Conservation (phyloP, 257 asterid genomes). For the Eustoma russellianum region DNA sequence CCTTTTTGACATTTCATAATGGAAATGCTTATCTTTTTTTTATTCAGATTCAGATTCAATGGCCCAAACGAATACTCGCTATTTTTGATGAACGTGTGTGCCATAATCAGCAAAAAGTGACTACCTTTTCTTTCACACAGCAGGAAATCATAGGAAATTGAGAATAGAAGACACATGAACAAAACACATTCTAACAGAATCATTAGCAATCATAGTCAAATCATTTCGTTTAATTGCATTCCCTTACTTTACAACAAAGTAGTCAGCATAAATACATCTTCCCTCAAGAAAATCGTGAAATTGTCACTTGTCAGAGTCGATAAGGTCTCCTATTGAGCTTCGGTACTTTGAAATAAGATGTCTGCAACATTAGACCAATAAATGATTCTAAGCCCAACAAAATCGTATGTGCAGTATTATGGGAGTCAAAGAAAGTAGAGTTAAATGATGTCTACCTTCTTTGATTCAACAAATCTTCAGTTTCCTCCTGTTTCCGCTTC, state of each 20-base stretch:
- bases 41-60: too few species aligned
- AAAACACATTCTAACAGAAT: too few species aligned
- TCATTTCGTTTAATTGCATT: too few species aligned
- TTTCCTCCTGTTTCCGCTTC: slow-evolving; percentile 53
- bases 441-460: slow-evolving; percentile 39
- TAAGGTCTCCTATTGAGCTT: slow-evolving; percentile 61
- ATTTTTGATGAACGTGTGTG: not conserved
- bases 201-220: too few species aligned
- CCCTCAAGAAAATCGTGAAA: not conserved
- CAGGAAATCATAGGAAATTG: too few species aligned
- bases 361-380: slow-evolving; percentile 34
- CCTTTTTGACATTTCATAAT: too few species aligned
- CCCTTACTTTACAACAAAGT: too few species aligned
- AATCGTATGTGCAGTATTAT: not conserved
- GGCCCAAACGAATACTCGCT: slow-evolving; percentile 4
- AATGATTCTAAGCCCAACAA: not conserved
- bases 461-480: slow-evolving; percentile 41
- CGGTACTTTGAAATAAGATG: slow-evolving; percentile 56
- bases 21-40: too few species aligned
- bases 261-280: too few species aligned
- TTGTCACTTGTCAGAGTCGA: slow-evolving; percentile 43
- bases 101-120: too few species aligned
- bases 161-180: too few species aligned
- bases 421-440: not conserved
- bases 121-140: too few species aligned